Evolutionary conservation across 2,329 filamentous ascomycete genomes (phyloP), one percentile per base, ranked within the genome.

Genomic region (Venturia aucupariae): DNA sequence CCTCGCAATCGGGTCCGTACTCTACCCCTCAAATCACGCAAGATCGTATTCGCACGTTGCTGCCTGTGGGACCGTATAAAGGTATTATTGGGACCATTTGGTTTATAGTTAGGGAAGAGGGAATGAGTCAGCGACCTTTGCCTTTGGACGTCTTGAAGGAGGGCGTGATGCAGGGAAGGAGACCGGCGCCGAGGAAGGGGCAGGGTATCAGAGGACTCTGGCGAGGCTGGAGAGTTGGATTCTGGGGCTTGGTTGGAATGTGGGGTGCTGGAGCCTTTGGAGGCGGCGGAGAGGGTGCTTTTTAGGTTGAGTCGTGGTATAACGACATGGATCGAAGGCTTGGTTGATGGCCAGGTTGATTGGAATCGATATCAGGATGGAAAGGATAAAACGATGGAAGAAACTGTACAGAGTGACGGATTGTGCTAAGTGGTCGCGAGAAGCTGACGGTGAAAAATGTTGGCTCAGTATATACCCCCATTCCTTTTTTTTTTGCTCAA

Each of bases 61-160:
- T 97, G 0, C 86, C 89, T 2, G 81, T 90, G 0, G 92, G 92
- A 2, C 84, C 84, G 4, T 99, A 96, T 74, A 81, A 85, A 41
- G 94, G 94, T n/a, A 82, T 96, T 1, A 74, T 94, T n/a, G 90
- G 91, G 3, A 97, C 93, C 2, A 92, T 97, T 84, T 93, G 91
- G 81, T 84, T 85, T 66, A 94, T 99, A 67, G 82, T 90, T 0
- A 83, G 87, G 42, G 90, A 95, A 70, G 94, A 99, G 74, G 94
- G 94, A 8, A 78, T 30, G 11, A 42, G 57, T 24, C 32, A 65
- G 62, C 24, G 27, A 7, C 8, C 48, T 8, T 60, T 60, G 11
- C 8, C 48, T 17, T 46, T 60, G 15, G 27, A 51, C 7, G 41
- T 4, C 5, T 11, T 62, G 60, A 44, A 19, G 41, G 22, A 72